Evolutionary conservation across 805 yeast genomes (phyloP).

Genomic region (Lipomyces mesembrius): DNA sequence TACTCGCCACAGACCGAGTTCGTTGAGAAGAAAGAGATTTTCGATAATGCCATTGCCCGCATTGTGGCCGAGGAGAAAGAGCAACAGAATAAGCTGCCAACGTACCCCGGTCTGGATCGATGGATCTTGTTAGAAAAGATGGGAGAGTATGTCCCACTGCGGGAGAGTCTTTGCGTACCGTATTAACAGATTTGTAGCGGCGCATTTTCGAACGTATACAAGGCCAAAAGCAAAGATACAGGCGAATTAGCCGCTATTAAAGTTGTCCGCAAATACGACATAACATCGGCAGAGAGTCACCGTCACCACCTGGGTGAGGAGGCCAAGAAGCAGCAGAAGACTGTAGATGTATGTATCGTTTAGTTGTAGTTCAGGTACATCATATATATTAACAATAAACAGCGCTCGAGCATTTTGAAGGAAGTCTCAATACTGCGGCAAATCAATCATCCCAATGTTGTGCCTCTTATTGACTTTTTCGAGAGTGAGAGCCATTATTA

Average conservation of each 20-base stretch:
- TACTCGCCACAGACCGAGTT: conserved; percentile 11
- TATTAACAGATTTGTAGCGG: conserved; percentile 51
- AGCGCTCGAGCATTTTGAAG: conserved; percentile 61
- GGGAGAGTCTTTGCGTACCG: background rate
- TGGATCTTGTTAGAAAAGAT: conserved; percentile 49
- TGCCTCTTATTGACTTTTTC: conserved; percentile 57
- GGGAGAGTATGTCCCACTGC: conserved; percentile 47
- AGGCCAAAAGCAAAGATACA: conserved; percentile 58
- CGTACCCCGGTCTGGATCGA: conserved; percentile 49
- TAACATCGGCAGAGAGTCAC: conserved; percentile 20
- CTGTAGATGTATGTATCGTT: conserved; percentile 28
- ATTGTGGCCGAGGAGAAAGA: conserved; percentile 50
- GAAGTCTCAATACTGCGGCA: conserved; percentile 77
- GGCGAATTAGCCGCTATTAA: conserved; percentile 70
- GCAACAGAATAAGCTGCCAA: conserved; percentile 44
- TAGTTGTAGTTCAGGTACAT: background rate
- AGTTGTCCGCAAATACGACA: conserved; percentile 64
- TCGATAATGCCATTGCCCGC: conserved; percentile 47
- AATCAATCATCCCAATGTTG: conserved; percentile 63
- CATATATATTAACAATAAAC: conserved; percentile 12
- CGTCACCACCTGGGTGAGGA: conserved; percentile 34
- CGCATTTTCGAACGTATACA: conserved; percentile 85
- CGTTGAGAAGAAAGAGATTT: conserved; percentile 41
- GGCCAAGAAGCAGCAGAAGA: conserved; percentile 36
- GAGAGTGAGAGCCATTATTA: conserved; percentile 62